Conservation (phyloP, 179 eudicot species). For the Heliamphora pulchella region DNA sequence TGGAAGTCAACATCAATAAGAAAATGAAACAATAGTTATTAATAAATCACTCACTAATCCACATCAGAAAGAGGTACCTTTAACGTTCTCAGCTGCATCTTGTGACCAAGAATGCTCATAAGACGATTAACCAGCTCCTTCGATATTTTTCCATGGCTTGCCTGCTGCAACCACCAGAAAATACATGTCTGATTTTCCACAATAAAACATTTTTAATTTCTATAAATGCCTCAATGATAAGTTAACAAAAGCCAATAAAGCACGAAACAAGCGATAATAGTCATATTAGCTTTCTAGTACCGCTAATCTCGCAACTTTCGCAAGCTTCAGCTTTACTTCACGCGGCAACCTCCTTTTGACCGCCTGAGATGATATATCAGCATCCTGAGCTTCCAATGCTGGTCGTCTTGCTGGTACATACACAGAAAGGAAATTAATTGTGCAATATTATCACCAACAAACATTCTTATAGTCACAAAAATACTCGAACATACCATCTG, state of each 20-base stretch:
- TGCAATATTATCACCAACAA: not conserved
- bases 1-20: not conserved
- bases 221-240: too few species aligned
- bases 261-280: not conserved
- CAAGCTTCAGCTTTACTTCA: slow-evolving; percentile 88
- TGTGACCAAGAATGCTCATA: slow-evolving; percentile 82
- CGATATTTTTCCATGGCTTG: slow-evolving; percentile 69
- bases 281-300: slow-evolving; percentile 36
- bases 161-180: slow-evolving; percentile 52
- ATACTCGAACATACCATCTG: slow-evolving; percentile 63
- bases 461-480: not conserved
- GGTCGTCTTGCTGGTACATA: slow-evolving; percentile 65
- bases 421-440: slow-evolving; percentile 14
- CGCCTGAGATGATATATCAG: slow-evolving; percentile 70
- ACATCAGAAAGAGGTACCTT: slow-evolving; percentile 43
- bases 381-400: slow-evolving; percentile 58
- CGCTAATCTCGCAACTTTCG: slow-evolving; percentile 89
- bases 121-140: slow-evolving; percentile 78
- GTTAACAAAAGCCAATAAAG: not conserved
- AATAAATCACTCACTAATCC: not conserved
- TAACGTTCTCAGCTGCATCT: slow-evolving; percentile 71
- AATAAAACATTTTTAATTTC: too few species aligned
- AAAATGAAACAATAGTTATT: not conserved
- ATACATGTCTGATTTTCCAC: slow-evolving; percentile 4
- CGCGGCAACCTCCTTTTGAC: slow-evolving; percentile 88